Evolutionary conservation across 2,329 filamentous ascomycete species (phyloP).

Genomic region (Trichoderma sp.): DNA sequence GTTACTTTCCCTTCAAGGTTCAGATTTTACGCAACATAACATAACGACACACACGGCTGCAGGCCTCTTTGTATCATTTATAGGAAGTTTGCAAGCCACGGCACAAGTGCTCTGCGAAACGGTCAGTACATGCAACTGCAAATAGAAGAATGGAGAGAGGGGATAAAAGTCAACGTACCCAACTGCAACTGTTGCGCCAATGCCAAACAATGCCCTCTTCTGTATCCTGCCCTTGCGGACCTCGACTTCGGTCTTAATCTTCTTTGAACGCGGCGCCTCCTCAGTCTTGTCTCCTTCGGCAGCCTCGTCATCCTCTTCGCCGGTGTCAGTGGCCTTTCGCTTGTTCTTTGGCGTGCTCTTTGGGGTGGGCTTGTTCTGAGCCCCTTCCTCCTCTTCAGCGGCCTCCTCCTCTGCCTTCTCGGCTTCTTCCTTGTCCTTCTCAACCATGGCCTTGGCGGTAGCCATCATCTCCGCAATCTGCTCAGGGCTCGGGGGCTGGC

Average conservation of each 20-base stretch:
- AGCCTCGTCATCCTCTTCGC: constrained; percentile 58
- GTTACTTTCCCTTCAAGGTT: constrained; percentile 7
- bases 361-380: constrained; percentile 36
- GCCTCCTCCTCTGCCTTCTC: constrained; percentile 36
- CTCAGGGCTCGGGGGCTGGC: constrained; percentile 69
- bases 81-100: constrained; percentile 52
- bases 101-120: constrained; percentile 43
- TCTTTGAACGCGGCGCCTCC: constrained; percentile 63
- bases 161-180: constrained; percentile 63
- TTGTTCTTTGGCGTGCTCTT: constrained; percentile 48
- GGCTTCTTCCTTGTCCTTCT: constrained; percentile 52
- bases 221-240: constrained; percentile 82
- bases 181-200: constrained; percentile 82
- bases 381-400: constrained; percentile 33
- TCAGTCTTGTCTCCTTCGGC: constrained; percentile 28
- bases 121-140: not conserved
- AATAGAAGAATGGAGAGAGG: not conserved
- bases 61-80: constrained; percentile 29
- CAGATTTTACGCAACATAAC: constrained; percentile 18
- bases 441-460: constrained; percentile 84
- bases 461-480: constrained; percentile 81
- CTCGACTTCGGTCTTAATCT: constrained; percentile 75
- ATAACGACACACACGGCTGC: not conserved
- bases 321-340: constrained; percentile 72
- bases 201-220: constrained; percentile 78